Evolutionary conservation across 805 yeast genomes (phyloP).

Genomic region (Kazachstania bromeliacearum): DNA sequence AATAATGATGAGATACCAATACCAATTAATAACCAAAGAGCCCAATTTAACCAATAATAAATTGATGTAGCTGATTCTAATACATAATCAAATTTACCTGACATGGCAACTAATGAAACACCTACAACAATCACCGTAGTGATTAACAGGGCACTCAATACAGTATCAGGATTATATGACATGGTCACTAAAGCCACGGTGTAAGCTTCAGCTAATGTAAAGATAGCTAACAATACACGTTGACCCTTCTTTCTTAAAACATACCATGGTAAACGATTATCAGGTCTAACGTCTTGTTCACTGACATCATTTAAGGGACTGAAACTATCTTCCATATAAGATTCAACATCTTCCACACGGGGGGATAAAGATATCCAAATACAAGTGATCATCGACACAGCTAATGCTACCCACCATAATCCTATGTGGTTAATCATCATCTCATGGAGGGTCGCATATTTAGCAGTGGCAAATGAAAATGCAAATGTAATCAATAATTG

Average conservation of each 20-base stretch:
- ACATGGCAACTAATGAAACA: conserved; percentile 64
- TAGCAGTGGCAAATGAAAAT: conserved; percentile 16
- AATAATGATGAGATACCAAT: conserved; percentile 54
- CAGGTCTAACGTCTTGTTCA: background rate
- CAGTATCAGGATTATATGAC: conserved; percentile 49
- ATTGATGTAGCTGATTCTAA: conserved; percentile 29
- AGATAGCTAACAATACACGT: conserved; percentile 47
- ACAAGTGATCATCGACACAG: conserved; percentile 56
- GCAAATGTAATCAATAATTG: conserved; percentile 58
- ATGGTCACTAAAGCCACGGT: conserved; percentile 60
- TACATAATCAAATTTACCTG: conserved; percentile 37
- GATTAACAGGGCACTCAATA: conserved; percentile 60
- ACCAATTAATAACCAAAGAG: conserved; percentile 60
- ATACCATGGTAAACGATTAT: conserved; percentile 22
- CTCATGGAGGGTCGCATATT: conserved; percentile 12
- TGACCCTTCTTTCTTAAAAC: conserved; percentile 20
- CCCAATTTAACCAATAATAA: conserved; percentile 36
- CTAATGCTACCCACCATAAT: conserved; percentile 45
- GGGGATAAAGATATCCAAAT: conserved; percentile 56
- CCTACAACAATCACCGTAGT: conserved; percentile 69
- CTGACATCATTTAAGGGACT: too few relatives aligned
- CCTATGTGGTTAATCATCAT: conserved; percentile 55
- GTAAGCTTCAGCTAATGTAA: conserved; percentile 70
- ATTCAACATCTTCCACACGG: conserved; percentile 46
- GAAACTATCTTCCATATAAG: conserved; percentile 3